Evolutionary conservation across 768 basidiomycete genomes (phyloP).

Genomic region (Royoungia palumana): DNA sequence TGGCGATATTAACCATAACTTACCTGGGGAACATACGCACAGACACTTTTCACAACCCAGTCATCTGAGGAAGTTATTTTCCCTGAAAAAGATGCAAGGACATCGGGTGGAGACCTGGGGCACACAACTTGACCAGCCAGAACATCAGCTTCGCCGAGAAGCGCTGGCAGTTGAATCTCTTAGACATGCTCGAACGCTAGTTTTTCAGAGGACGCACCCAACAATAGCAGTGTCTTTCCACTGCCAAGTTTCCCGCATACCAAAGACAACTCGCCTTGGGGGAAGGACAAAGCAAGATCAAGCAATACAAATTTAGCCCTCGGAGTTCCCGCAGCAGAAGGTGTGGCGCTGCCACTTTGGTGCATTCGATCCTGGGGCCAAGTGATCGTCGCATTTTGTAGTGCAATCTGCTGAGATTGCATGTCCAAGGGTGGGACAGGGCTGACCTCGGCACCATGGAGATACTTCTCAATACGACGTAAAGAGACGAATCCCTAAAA

Average conservation of each 20-base stretch:
- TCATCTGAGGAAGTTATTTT: conserved; percentile 45
- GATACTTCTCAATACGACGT: conserved; percentile 88
- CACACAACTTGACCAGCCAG: conserved; percentile 77
- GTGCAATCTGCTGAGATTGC: conserved; percentile 59
- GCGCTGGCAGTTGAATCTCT: conserved; percentile 38
- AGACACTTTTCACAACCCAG: conserved; percentile 76
- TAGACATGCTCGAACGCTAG: conserved; percentile 1
- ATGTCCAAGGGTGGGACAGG: conserved; percentile 54
- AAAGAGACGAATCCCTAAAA: conserved; percentile 73
- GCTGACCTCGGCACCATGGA: conserved; percentile 68
- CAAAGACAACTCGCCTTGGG: conserved; percentile 71
- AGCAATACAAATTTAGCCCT: conserved; percentile 74
- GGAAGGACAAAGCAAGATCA: conserved; percentile 78
- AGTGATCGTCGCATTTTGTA: conserved; percentile 84
- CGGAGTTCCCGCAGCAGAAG: conserved; percentile 69
- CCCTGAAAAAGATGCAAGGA: conserved; percentile 58
- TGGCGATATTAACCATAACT: conserved; percentile 13
- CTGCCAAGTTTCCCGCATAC: conserved; percentile 89
- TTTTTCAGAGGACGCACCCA: conserved; percentile 38
- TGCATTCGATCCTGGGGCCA: conserved; percentile 78
- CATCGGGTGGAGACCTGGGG: conserved; percentile 81
- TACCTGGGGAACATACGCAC: conserved; percentile 85
- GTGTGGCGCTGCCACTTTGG: conserved; percentile 40
- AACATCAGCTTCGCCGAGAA: conserved; percentile 60
- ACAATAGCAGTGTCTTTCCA: conserved; percentile 83